Evolutionary conservation across 768 basidiomycete genomes (phyloP), one percentile per base, ranked within the genome.

Genomic region (Mycena filopes): DNA sequence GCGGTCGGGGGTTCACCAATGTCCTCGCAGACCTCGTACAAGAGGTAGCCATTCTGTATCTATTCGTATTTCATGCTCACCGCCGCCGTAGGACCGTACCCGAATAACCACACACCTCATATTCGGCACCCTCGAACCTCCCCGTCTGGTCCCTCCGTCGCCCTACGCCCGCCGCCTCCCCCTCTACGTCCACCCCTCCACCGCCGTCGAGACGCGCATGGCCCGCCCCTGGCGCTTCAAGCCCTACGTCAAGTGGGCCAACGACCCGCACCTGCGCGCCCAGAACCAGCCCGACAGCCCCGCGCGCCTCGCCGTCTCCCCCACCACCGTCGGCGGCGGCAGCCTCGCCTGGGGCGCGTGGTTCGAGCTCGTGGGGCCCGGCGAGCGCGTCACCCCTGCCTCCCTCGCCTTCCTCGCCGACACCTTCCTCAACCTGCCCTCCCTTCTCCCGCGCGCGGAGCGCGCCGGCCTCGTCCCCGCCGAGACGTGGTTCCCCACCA

Each of bases 341-440:
- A 86, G 88, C 2, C 64, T 81, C 4, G 83, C 86, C 70, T 89
- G 85, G 84, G 89, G 85, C 16, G 81, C 83, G 13, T 90, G 88
- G 87, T 76, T 88, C 23, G 76, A 81, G 53, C 82, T 88, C 50
- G 70, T 67, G 11, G 82, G 80, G 31, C 63, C 77, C 11, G 71
- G 71, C 3, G 86, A 87, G 64, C 74, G 62, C 36, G 78, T 90
- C 47, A 86, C 81, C 16, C 79, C 77, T 2, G 73, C 87, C 3
- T 78, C 82, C 16, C 71, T 90, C 23, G 82, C 86, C 6, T 86
- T 89, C 74, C 78, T 90, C 50, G 87, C 80, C 25, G 90, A 92
- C 62, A 76, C 83, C 1, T 84, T 86, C 68, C 21, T 74, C 23
- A 84, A 84, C 60, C 69, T 84, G 16, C 85, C 84, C 0, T 54